phyloP scores from a whole-genome alignment of 2,329 filamentous ascomycete species.

The Penicillium corylophilum region DNA sequence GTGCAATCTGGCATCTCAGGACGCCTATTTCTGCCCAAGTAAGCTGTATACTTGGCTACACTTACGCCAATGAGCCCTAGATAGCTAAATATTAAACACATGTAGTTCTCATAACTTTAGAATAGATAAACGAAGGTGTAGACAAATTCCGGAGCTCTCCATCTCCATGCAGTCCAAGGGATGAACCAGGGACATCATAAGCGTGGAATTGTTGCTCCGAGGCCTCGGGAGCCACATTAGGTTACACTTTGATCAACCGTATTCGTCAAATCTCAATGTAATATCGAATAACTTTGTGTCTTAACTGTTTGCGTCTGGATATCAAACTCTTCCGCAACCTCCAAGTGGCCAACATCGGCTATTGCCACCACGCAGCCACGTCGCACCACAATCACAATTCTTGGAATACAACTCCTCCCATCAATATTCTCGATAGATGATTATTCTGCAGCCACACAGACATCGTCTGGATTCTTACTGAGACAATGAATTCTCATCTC shows the following conservation, averaged over 20 bases:
- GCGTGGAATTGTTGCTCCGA: not conserved
- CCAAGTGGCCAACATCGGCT: not conserved
- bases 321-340: not conserved
- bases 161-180: not conserved
- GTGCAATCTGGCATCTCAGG: not conserved
- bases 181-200: not conserved
- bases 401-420: not conserved
- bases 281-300: not conserved
- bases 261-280: not conserved
- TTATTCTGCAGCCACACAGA: not conserved
- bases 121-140: not conserved
- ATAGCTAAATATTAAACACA: too few relatives aligned
- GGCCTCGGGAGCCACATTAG: not conserved
- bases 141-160: not conserved
- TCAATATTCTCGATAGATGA: not conserved
- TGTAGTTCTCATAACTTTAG: not conserved
- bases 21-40: not conserved
- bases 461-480: not conserved
- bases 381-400: not conserved
- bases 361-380: not conserved
- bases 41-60: not conserved
- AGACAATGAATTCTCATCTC: not conserved
- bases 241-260: too few relatives aligned
- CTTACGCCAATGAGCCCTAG: not conserved
- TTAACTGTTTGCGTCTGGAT: not conserved